These are phyloP conservation scores for Paraglomus brasilianum DNA, from an alignment of 192 early-diverging fungal genomes.

Conservation along the genomic window DNA sequence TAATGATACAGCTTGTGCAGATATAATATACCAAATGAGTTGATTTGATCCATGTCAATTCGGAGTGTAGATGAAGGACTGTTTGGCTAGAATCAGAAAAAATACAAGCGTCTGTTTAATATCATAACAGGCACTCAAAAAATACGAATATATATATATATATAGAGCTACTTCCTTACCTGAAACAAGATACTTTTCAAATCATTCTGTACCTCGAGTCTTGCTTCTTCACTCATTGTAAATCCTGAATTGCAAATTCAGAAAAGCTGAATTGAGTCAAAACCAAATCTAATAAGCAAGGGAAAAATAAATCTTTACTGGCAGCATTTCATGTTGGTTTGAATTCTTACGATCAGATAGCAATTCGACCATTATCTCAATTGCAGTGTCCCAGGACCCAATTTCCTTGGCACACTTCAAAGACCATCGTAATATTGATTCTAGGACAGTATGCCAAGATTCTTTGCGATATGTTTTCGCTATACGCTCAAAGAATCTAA, in stretches of 20 bases:
- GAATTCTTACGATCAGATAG: slow-evolving; percentile 46
- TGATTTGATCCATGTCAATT: slow-evolving; percentile 27
- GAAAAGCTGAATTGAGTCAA: background rate
- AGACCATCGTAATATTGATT: slow-evolving; percentile 63
- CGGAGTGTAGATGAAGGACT: background rate
- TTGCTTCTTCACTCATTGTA: slow-evolving; percentile 32
- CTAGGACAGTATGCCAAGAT: slow-evolving; percentile 69
- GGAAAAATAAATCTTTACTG: background rate
- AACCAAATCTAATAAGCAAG: background rate
- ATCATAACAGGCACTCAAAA: too few relatives aligned
- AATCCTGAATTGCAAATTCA: slow-evolving; percentile 10
- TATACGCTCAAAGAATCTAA: slow-evolving; percentile 83
- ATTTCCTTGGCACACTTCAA: slow-evolving; percentile 71
- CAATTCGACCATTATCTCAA: slow-evolving; percentile 74
- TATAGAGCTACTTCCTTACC: slow-evolving; percentile 2
- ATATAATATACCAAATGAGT: slow-evolving; percentile 15
- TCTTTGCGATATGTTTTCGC: slow-evolving; percentile 89
- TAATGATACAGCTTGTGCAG: background rate
- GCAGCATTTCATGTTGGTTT: background rate
- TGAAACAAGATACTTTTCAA: slow-evolving; percentile 27
- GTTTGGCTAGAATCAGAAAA: too few relatives aligned
- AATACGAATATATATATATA: too few relatives aligned
- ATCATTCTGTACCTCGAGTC: slow-evolving; percentile 41
- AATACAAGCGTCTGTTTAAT: too few relatives aligned
- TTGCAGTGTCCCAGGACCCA: slow-evolving; percentile 54